Evolutionary conservation across 345 rosid species (phyloP).

Genomic region (Camelina neglecta): DNA sequence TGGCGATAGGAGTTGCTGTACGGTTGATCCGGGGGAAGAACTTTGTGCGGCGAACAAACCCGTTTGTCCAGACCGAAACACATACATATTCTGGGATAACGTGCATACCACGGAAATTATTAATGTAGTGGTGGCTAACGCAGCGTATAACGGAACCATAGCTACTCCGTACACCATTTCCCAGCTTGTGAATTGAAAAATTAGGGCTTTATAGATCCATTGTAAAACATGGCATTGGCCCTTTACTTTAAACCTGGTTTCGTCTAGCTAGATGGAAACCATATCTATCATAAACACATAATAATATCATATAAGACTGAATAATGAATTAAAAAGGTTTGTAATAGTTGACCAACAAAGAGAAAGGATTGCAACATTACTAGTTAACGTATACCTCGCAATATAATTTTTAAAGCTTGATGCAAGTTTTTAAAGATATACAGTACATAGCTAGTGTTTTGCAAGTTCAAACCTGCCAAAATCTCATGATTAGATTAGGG

Average conservation of each 20-base stretch:
- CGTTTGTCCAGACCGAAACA: conserved; percentile 49
- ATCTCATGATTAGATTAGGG: neutral
- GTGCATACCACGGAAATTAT: conserved; percentile 54
- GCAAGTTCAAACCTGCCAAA: neutral
- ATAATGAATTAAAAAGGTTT: conserved; percentile 10
- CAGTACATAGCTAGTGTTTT: neutral
- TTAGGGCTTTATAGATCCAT: neutral
- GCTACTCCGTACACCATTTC: conserved; percentile 31
- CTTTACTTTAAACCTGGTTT: neutral
- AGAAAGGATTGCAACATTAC: neutral
- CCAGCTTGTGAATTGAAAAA: conserved; percentile 27
- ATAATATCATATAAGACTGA: neutral
- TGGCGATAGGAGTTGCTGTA: conserved; percentile 43
- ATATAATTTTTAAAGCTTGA: neutral
- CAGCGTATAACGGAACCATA: conserved; percentile 24
- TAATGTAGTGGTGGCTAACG: conserved; percentile 36
- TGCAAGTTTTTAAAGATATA: conserved; percentile 9
- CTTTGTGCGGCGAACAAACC: conserved; percentile 41
- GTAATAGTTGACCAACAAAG: neutral
- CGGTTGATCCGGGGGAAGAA: conserved; percentile 32
- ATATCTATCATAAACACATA: neutral
- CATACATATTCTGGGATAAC: conserved; percentile 56
- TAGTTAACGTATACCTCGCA: neutral
- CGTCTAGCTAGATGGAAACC: conserved; percentile 15
- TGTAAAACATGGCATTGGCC: neutral